Conservation (phyloP, 1,284 basidiomycete genomes). For the Ganoderma leucocontextum region DNA sequence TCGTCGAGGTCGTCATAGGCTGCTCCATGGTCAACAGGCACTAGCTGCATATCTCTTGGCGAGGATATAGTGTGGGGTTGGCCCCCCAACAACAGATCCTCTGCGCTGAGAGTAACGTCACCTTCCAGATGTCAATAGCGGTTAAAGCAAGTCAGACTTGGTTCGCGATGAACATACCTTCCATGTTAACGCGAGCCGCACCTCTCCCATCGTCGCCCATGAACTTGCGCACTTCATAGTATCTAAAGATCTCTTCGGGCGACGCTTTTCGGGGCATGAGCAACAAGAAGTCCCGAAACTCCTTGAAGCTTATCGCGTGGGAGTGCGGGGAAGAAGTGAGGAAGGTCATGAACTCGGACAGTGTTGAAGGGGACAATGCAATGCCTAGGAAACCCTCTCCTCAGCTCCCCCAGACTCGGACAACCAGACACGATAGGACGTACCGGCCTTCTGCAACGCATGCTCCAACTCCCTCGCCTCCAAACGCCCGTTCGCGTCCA, state of each 20-base stretch:
- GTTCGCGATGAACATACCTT: slow-evolving; percentile 62
- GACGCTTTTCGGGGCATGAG: slow-evolving; percentile 85
- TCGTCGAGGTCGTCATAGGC: slow-evolving; percentile 47
- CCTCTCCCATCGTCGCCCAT: slow-evolving; percentile 81
- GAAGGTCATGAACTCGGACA: slow-evolving; percentile 84
- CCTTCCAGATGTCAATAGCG: slow-evolving; percentile 52
- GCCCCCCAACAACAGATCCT: slow-evolving; percentile 54
- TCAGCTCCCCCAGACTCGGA: slow-evolving; percentile 3
- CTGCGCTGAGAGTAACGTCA: slow-evolving; percentile 77
- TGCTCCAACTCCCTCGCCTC: slow-evolving; percentile 76
- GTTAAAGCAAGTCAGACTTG: not conserved
- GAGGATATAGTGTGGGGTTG: slow-evolving; percentile 32
- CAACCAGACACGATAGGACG: slow-evolving; percentile 37
- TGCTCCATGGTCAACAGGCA: slow-evolving; percentile 40
- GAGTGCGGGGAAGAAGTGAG: slow-evolving; percentile 75
- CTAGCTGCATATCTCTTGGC: slow-evolving; percentile 35
- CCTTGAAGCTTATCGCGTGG: slow-evolving; percentile 79
- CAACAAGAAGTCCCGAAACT: slow-evolving; percentile 92
- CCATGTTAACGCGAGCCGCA: slow-evolving; percentile 84
- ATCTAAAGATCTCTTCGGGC: slow-evolving; percentile 86
- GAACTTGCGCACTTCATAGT: slow-evolving; percentile 82
- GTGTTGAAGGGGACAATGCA: slow-evolving; percentile 66
- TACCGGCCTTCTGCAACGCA: slow-evolving; percentile 80
- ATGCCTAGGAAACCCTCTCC: slow-evolving; percentile 61
- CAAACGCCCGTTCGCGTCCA: slow-evolving; percentile 85